Base-by-base conservation (phyloP, 805 yeast species). In the Candida sphagnicola region DNA sequence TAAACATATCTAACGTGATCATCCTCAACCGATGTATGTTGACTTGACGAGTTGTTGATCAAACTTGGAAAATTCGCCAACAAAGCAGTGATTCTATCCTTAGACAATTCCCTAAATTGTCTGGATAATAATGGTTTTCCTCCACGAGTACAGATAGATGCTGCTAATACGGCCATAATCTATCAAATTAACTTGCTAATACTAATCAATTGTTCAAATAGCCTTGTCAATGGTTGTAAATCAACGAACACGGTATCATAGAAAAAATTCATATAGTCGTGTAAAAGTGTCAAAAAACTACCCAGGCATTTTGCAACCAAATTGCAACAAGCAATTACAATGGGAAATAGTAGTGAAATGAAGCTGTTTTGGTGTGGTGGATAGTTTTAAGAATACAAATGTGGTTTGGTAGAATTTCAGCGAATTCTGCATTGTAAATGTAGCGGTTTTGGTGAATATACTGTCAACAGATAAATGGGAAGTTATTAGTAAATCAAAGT, bases 11-110 rank as follows among this genome's bases (percentile, higher is more conserved):
- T 80, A 28, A 87, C 93, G 49, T 80, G 79, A 37, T 85, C 95
- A 57, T 86, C 95, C 62, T 93, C 99, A 23, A 88, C 93, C 8
- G 95, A 85, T 35, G 98, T 91, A 61, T 90, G 95, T 65, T 89
- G 96, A 31, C 82, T 75, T 35, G 76, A 72, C 17, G 79, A 74
- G 39, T 80, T 78, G 33, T 85, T 72, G 38, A 90, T 76, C 48
- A 93, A 72, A 42, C 83, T 68, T 40, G 96, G 95, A 63, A 91
- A 89, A 49, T 81, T 83, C 19, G 96, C 82, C 55, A 93, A 70
- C 44, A 93, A 72, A 36, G 89, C 86, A 28, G 93, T 82, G 53
- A 90, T 89, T 49, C 95, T 74, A 54, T 90, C 95, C 56, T 82
- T 82, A 35, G 85, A 72, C 50, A 93, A 65, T 46, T 88, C 96